Conservation (phyloP, 2,329 filamentous ascomycete genomes). For the Diatrype stigma region DNA sequence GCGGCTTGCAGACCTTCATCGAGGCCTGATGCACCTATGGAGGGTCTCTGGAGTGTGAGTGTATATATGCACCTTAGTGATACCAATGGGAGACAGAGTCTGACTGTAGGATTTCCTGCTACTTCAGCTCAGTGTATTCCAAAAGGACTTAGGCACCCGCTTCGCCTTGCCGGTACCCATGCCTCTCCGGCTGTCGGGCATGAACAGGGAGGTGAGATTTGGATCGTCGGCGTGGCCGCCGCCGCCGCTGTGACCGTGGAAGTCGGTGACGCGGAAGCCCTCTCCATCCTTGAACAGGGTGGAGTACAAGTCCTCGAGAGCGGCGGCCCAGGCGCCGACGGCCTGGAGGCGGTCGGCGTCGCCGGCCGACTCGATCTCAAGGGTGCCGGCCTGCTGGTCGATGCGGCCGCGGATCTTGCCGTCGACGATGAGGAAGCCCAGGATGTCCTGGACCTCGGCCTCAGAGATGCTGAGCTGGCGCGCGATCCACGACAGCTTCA, state of each 20-base stretch:
- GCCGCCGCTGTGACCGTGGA: conserved; percentile 1
- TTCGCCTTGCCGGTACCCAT: conserved; percentile 5
- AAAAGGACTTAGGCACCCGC: conserved; percentile 3
- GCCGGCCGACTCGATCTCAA: conserved; percentile 71
- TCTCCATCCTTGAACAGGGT: conserved; percentile 68
- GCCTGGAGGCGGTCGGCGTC: conserved; percentile 72
- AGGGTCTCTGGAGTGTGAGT: too few relatives aligned
- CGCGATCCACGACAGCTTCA: conserved; percentile 84
- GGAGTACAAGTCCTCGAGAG: conserved; percentile 65
- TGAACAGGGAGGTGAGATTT: conserved; percentile 3
- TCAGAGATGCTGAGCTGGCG: conserved; percentile 86
- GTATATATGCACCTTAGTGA: too few relatives aligned
- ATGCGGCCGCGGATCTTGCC: conserved; percentile 83
- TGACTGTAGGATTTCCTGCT: too few relatives aligned
- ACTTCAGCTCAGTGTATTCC: conserved; percentile 1
- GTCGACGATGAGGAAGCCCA: conserved; percentile 91
- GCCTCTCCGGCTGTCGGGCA: conserved; percentile 4
- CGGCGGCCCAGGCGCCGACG: conserved; percentile 66
- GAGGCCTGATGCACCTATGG: too few relatives aligned
- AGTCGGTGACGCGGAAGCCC: conserved; percentile 17
- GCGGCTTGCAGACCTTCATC: too few relatives aligned
- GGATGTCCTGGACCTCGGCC: conserved; percentile 86
- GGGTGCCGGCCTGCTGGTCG: conserved; percentile 79
- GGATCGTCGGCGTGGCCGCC: conserved; percentile 11
- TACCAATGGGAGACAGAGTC: too few relatives aligned